Percentiles rank a stretch among this genome's conserved stretches.
Conservation (phyloP, 2,329 filamentous ascomycete genomes). For the Claviceps sp. region DNA sequence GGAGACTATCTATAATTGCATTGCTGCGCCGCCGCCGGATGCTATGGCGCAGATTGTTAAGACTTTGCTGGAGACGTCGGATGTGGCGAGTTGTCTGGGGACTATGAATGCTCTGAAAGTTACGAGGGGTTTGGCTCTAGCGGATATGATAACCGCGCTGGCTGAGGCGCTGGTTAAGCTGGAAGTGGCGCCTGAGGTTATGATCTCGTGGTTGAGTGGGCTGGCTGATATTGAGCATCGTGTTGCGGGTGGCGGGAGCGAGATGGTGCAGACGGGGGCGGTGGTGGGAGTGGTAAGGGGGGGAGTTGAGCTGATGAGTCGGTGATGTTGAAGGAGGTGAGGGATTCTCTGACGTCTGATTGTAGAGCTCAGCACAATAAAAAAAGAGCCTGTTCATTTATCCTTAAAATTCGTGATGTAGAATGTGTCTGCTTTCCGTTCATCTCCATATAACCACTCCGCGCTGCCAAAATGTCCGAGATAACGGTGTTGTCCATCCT, state of each 20-base stretch:
- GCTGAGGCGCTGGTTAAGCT: slow-evolving; percentile 71
- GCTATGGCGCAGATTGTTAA: slow-evolving; percentile 76
- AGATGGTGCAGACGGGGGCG: slow-evolving; percentile 82
- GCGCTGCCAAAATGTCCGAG: no score
- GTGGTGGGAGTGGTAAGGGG: slow-evolving; percentile 78
- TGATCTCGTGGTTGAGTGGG: slow-evolving; percentile 84
- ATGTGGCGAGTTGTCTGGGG: slow-evolving; percentile 78
- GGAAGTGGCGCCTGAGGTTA: slow-evolving; percentile 73
- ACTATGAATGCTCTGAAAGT: slow-evolving; percentile 83
- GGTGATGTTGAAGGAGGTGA: slow-evolving; percentile 8
- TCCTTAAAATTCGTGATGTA: no score
- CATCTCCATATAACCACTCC: no score
- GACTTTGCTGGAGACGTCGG: slow-evolving; percentile 69
- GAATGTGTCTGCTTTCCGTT: no score
- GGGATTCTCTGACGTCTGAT: no score
- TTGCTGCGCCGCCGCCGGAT: slow-evolving; percentile 82
- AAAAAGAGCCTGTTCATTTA: no score
- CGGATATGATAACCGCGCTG: slow-evolving; percentile 81
- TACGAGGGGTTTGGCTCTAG: slow-evolving; percentile 73
- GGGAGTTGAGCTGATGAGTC: slow-evolving; percentile 60
- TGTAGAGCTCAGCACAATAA: no score
- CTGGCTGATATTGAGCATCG: slow-evolving; percentile 88
- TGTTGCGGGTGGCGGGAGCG: slow-evolving; percentile 73
- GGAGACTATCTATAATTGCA: slow-evolving; percentile 93
- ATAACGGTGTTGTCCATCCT: no score